Percentiles rank a stretch among this genome's conserved stretches.
Evolutionary conservation across 192 early-diverging fungal species (phyloP).

Genomic region (Coemansia sp.): DNA sequence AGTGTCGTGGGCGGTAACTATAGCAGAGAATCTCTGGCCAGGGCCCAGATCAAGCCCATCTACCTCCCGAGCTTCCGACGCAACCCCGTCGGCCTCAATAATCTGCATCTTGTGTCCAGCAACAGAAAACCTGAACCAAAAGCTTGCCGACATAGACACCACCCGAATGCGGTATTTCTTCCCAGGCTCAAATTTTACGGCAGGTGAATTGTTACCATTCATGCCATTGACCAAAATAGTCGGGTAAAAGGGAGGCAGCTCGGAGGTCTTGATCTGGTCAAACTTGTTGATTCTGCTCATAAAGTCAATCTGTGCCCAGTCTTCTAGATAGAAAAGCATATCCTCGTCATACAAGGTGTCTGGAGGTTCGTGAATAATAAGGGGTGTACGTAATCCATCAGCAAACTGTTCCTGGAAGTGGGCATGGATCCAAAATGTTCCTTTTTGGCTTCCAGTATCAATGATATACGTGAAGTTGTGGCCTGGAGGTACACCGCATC

Average conservation of each 20-base stretch:
- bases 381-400: slow-evolving; percentile 68
- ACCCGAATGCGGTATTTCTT: slow-evolving; percentile 77
- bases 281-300: too few relatives aligned
- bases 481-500: slow-evolving; percentile 69
- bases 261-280: not conserved
- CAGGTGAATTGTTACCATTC: slow-evolving; percentile 31
- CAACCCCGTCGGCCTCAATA: slow-evolving; percentile 76
- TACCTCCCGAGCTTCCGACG: slow-evolving; percentile 56
- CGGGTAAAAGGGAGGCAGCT: not conserved
- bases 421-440: slow-evolving; percentile 78
- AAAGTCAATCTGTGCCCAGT: slow-evolving; percentile 55
- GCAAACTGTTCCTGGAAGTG: slow-evolving; percentile 68
- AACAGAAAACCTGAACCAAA: slow-evolving; percentile 67
- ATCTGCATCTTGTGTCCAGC: slow-evolving; percentile 75
- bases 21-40: slow-evolving; percentile 76
- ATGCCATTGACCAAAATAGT: slow-evolving; percentile 41
- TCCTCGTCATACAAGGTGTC: slow-evolving; percentile 61
- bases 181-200: slow-evolving; percentile 59
- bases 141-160: slow-evolving; percentile 65
- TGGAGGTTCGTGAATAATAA: slow-evolving; percentile 59
- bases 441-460: slow-evolving; percentile 41
- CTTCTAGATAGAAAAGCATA: slow-evolving; percentile 56
- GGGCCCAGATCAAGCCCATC: slow-evolving; percentile 59
- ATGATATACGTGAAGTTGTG: slow-evolving; percentile 63
- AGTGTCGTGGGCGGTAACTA: slow-evolving; percentile 66